Evolutionary conservation across 768 basidiomycete species (phyloP).

Genomic region (Lentinula edodes): DNA sequence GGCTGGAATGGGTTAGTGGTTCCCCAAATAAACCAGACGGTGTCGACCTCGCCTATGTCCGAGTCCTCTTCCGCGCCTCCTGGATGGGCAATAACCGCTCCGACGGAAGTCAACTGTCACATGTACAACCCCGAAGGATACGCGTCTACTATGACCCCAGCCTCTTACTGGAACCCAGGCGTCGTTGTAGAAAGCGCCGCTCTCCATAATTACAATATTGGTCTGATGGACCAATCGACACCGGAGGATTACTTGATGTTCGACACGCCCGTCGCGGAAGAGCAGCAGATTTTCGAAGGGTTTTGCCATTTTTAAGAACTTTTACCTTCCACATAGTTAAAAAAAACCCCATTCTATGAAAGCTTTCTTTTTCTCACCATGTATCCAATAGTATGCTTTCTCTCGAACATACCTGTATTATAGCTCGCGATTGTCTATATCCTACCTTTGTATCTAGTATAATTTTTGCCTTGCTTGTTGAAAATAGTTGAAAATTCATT

Average conservation of each 20-base stretch:
- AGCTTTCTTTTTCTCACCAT: background rate
- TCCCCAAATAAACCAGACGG: background rate
- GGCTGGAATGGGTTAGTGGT: background rate
- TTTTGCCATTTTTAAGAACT: background rate
- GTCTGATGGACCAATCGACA: background rate
- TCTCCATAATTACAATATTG: background rate
- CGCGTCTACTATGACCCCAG: background rate
- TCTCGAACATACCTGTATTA: background rate
- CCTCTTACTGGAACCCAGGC: background rate
- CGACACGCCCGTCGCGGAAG: background rate
- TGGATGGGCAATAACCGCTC: background rate
- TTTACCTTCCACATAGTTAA: background rate
- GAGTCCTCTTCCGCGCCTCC: background rate
- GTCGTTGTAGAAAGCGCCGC: background rate
- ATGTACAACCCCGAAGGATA: background rate
- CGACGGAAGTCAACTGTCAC: background rate
- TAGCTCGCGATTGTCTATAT: background rate
- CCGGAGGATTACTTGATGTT: background rate
- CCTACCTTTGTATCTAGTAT: background rate
- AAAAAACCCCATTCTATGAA: too few relatives aligned
- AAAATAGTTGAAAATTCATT: too few relatives aligned
- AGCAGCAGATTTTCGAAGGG: constrained; percentile 2
- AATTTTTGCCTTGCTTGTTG: background rate
- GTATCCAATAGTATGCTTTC: background rate
- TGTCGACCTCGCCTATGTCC: background rate